phyloP scores from a whole-genome alignment of 2,329 filamentous ascomycete genomes.

The Geosmithia flava region DNA sequence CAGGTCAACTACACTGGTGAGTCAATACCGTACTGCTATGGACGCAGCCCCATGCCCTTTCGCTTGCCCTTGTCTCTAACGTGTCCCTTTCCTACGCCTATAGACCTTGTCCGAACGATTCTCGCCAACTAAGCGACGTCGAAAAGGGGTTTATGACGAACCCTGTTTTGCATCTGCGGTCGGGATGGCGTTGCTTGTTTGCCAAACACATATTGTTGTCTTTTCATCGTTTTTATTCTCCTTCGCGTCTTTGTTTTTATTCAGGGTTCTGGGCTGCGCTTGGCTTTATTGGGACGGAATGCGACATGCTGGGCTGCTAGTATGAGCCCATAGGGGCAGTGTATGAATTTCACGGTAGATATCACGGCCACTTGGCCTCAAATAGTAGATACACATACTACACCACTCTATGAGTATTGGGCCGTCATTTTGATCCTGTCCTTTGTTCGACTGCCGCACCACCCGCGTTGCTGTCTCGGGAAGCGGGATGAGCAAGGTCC shows the following conservation, averaged over 20 bases:
- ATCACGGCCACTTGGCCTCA: constrained; percentile 2
- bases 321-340: neutral
- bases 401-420: neutral
- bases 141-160: neutral
- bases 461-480: neutral
- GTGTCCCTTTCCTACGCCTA: neutral
- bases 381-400: neutral
- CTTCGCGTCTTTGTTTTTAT: constrained; percentile 7
- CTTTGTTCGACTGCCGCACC: too few relatives aligned
- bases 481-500: neutral
- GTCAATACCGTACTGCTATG: constrained; percentile 15
- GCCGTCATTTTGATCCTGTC: too few relatives aligned
- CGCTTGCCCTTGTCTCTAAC: neutral
- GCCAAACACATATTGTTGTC: neutral
- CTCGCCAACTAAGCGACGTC: constrained; percentile 56
- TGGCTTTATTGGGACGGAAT: constrained; percentile 8
- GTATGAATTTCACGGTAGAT: constrained; percentile 11
- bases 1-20: constrained; percentile 96
- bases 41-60: neutral
- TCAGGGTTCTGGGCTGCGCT: constrained; percentile 6
- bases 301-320: neutral
- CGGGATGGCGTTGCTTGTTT: constrained; percentile 18
- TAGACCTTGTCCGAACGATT: constrained; percentile 76
- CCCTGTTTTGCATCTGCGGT: constrained; percentile 17
- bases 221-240: neutral